These are phyloP conservation scores for Fraxinus dipetala DNA, from an alignment of 305 asterid genomes.

Conservation along the genomic window DNA sequence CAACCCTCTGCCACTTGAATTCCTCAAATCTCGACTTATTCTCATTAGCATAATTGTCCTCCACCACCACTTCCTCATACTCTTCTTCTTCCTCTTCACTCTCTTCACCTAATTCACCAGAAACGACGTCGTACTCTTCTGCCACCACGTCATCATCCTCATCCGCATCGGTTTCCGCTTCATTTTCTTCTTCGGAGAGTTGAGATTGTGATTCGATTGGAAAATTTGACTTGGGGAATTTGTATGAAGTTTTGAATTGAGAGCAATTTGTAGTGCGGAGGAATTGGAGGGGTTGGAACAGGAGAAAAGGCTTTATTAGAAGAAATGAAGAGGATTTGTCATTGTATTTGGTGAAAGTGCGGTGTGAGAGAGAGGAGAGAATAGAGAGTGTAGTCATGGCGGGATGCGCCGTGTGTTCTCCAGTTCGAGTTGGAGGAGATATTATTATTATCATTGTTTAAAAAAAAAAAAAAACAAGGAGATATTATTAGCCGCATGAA, in stretches of 20 bases:
- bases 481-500: neutral
- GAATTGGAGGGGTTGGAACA: slow-evolving; percentile 31
- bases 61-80: slow-evolving; percentile 34
- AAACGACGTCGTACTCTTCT: slow-evolving; percentile 57
- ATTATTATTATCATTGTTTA: too few relatives aligned
- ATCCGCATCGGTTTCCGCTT: slow-evolving; percentile 46
- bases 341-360: slow-evolving; percentile 7
- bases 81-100: slow-evolving; percentile 29
- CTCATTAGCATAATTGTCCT: slow-evolving; percentile 16
- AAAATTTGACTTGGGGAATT: slow-evolving; percentile 41
- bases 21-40: slow-evolving; percentile 55
- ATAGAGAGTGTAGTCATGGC: slow-evolving; percentile 60
- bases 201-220: slow-evolving; percentile 52
- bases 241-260: slow-evolving; percentile 30
- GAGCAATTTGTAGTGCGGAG: slow-evolving; percentile 18
- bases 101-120: slow-evolving; percentile 35
- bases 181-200: slow-evolving; percentile 54
- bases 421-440: neutral
- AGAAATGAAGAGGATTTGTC: slow-evolving; percentile 30
- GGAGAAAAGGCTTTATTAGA: slow-evolving; percentile 31
- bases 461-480: too few relatives aligned
- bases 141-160: slow-evolving; percentile 68
- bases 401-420: slow-evolving; percentile 34
- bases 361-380: slow-evolving; percentile 22
- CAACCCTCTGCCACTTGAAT: slow-evolving; percentile 87